A percentile compares a stretch with the other conserved stretches of the same genome.
These are phyloP conservation scores for Aureobasidium melanogenum DNA, from an alignment of 2,329 filamentous ascomycete species.

Conservation along the genomic window DNA sequence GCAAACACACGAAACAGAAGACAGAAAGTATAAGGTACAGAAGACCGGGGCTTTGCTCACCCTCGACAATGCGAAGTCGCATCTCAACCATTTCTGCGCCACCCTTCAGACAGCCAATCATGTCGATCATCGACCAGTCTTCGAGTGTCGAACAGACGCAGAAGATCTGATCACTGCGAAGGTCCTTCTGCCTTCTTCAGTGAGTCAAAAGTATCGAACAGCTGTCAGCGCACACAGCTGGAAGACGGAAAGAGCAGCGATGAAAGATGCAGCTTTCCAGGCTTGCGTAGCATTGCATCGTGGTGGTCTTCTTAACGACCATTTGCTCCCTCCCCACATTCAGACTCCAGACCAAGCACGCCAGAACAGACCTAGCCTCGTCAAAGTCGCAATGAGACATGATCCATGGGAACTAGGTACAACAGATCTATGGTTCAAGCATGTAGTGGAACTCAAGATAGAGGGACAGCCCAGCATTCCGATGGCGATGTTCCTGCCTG, in stretches of 20 bases:
- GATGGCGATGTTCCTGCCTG: slow-evolving; percentile 19
- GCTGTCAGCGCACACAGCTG: slow-evolving; percentile 52
- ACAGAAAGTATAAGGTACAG: slow-evolving; percentile 32
- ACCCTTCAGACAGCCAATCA: slow-evolving; percentile 50
- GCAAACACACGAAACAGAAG: slow-evolving; percentile 32
- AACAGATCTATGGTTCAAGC: background rate
- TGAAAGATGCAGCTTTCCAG: slow-evolving; percentile 74
- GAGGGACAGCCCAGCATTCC: background rate
- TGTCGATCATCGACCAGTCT: slow-evolving; percentile 59
- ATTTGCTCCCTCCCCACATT: slow-evolving; percentile 55
- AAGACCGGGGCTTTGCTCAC: slow-evolving; percentile 55
- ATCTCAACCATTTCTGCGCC: slow-evolving; percentile 74
- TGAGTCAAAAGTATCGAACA: slow-evolving; percentile 41
- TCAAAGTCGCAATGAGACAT: slow-evolving; percentile 14
- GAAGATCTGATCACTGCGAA: slow-evolving; percentile 40
- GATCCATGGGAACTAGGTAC: background rate
- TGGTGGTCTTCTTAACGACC: slow-evolving; percentile 64
- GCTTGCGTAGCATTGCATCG: slow-evolving; percentile 64
- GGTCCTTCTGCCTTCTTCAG: slow-evolving; percentile 61
- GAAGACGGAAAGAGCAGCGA: slow-evolving; percentile 62
- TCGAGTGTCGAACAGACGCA: slow-evolving; percentile 40
- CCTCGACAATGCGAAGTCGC: slow-evolving; percentile 62
- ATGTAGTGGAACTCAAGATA: slow-evolving; percentile 4
- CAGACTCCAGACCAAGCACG: slow-evolving; percentile 21
- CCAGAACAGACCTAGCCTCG: slow-evolving; percentile 20